Evolutionary conservation across 768 basidiomycete genomes (phyloP), one percentile per base, ranked within the genome.

Genomic region (Tulasnella sp.): DNA sequence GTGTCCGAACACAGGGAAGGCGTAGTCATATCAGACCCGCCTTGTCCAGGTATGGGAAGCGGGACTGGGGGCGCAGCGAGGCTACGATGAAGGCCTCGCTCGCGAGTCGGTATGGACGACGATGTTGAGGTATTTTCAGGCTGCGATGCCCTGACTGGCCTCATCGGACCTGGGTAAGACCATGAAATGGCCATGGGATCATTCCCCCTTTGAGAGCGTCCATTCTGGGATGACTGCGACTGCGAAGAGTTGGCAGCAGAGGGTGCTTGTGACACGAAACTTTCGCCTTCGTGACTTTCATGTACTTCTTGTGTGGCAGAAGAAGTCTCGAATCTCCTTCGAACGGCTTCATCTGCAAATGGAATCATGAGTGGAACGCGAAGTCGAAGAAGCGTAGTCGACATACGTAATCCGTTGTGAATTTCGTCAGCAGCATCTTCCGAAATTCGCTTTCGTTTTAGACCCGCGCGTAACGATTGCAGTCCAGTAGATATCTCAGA

Each of bases 1-100:
- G 79, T 80, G 48, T 80, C 79, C 34, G 79, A 80, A 28, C 79
- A 75, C 0, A 80, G 42, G 20, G 79, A 80, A 11, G 79, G 79
- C 8, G 79, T 80, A 46, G 79, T 80, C 22, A 80, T 16, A 40
- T 80, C 79, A 9, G 79, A 80, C 14, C 48, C 42, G 28, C 48
- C 31, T n/a, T 69, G 69, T 11, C 77, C 77, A n/a, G 58, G 28
- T 18, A 78, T 20, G 60, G 48, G 58, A 42, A 60, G 41, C 20
- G 50, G 58, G 76, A 78, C 77, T 28, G 69, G 77, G 18, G 58
- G 77, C 34, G 60, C 42, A 58, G 72, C 72, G 22, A 80, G 72
- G 16, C 72, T 75, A 40, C 72, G 54, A 80, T 42, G 79, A 31
- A 80, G 42, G 7, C 48, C 64, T 24, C 46, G 40, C 40, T 75